Conservation (phyloP, 176 grass and related monocot species). For the Zea luxurians region DNA sequence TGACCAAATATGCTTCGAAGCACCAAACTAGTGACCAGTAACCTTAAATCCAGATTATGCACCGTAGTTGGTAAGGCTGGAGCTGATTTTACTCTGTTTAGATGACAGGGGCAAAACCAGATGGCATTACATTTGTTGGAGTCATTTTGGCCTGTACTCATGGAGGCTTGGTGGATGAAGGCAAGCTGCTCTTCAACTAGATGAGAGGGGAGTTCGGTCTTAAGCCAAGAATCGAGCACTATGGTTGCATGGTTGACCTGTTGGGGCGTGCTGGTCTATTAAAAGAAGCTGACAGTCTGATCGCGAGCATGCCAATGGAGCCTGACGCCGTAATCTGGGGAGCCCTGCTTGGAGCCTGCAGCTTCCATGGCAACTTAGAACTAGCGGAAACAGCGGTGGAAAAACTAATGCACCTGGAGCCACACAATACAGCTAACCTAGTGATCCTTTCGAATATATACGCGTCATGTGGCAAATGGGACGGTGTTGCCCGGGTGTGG, state of each 20-base stretch:
- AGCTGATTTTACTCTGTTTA: conserved; percentile 40
- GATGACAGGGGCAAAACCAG: conserved; percentile 48
- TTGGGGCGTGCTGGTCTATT: conserved; percentile 58
- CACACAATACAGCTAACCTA: conserved; percentile 58
- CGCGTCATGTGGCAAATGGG: conserved; percentile 56
- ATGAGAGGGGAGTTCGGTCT: conserved; percentile 50
- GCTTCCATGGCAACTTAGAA: conserved; percentile 62
- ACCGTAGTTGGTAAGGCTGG: background rate
- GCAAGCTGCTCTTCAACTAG: conserved; percentile 49
- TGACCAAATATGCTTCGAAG: too few species aligned
- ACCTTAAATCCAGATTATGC: background rate
- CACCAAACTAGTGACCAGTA: background rate
- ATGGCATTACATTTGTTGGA: conserved; percentile 67
- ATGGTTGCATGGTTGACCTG: conserved; percentile 73
- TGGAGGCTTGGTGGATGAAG: conserved; percentile 68
- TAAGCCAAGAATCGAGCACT: conserved; percentile 65
- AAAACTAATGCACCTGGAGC: conserved; percentile 49
- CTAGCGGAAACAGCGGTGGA: conserved; percentile 52
- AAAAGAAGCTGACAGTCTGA: conserved; percentile 59
- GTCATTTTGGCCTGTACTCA: conserved; percentile 76
- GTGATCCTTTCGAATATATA: conserved; percentile 79
- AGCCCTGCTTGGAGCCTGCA: conserved; percentile 66
- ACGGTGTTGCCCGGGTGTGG: conserved; percentile 56
- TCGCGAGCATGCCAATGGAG: conserved; percentile 64
- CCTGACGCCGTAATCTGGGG: conserved; percentile 74